phyloP scores from a whole-genome alignment of 2,329 filamentous ascomycete species.

The Exophiala spinifera region DNA sequence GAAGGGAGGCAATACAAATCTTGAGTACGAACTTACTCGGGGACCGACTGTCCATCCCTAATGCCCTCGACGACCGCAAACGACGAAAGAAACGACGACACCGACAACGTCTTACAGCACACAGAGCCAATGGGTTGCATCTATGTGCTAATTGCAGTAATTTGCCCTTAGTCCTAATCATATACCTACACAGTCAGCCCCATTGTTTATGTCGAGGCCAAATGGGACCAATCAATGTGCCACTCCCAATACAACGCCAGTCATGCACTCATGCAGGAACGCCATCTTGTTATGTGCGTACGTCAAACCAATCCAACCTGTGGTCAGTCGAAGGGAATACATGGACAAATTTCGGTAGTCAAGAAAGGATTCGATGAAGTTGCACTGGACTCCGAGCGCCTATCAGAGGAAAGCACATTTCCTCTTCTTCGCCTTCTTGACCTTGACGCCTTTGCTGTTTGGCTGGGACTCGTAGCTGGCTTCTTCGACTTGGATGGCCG shows the following conservation, averaged over 20 bases:
- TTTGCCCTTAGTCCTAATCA: not conserved
- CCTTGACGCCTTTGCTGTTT: conserved; percentile 30
- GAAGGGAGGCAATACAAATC: too few relatives aligned
- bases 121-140: not conserved
- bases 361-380: not conserved
- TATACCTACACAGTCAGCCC: conserved; percentile 6
- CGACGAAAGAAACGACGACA: too few relatives aligned
- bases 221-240: not conserved
- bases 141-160: conserved; percentile 1
- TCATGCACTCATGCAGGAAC: conserved; percentile 18
- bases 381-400: not conserved
- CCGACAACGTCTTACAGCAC: too few relatives aligned
- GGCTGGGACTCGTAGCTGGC: conserved; percentile 45
- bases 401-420: conserved; percentile 74
- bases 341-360: conserved; percentile 5
- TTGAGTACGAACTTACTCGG: too few relatives aligned
- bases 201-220: not conserved
- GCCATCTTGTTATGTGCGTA: conserved; percentile 10
- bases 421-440: conserved; percentile 76
- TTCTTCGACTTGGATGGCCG: conserved; percentile 79
- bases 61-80: too few relatives aligned
- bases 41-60: too few relatives aligned
- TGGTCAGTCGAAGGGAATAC: conserved; percentile 5
- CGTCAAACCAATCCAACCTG: not conserved
- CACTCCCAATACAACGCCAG: conserved; percentile 16